Percentiles rank a stretch among this genome's conserved stretches.
These are phyloP conservation scores for Solanum stenotomum DNA, from an alignment of 257 asterid genomes.

Conservation along the genomic window DNA sequence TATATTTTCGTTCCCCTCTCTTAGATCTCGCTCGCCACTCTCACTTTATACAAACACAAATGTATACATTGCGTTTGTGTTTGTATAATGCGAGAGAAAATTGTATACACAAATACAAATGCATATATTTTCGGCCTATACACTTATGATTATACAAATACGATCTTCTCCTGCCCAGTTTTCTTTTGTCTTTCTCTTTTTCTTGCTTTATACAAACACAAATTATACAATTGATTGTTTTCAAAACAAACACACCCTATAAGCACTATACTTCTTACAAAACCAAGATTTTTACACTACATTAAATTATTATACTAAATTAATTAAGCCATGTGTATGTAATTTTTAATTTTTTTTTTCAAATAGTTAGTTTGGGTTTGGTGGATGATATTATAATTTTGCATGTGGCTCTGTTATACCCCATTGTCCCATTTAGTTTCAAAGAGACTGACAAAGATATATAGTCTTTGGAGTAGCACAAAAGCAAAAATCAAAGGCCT, in stretches of 20 bases:
- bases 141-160: too few species aligned
- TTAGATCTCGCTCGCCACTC: too few species aligned
- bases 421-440: not conserved
- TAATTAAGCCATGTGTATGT: not conserved
- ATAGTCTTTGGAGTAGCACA: slow-evolving; percentile 2
- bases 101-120: too few species aligned
- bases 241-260: not conserved
- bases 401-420: not conserved
- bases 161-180: too few species aligned
- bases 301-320: not conserved
- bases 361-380: not conserved
- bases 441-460: not conserved
- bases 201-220: too few species aligned
- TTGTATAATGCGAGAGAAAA: too few species aligned
- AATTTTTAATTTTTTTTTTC: not conserved
- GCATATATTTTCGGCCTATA: too few species aligned
- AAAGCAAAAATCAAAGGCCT: slow-evolving; percentile 14
- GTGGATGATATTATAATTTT: not conserved
- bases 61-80: too few species aligned
- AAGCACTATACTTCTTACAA: not conserved
- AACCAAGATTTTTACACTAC: not conserved
- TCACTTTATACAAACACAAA: too few species aligned
- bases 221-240: too few species aligned
- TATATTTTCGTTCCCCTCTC: too few species aligned
- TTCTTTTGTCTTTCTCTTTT: too few species aligned